Base-by-base conservation (phyloP, 2,329 filamentous ascomycete genomes). In the Alternaria infectoria region DNA sequence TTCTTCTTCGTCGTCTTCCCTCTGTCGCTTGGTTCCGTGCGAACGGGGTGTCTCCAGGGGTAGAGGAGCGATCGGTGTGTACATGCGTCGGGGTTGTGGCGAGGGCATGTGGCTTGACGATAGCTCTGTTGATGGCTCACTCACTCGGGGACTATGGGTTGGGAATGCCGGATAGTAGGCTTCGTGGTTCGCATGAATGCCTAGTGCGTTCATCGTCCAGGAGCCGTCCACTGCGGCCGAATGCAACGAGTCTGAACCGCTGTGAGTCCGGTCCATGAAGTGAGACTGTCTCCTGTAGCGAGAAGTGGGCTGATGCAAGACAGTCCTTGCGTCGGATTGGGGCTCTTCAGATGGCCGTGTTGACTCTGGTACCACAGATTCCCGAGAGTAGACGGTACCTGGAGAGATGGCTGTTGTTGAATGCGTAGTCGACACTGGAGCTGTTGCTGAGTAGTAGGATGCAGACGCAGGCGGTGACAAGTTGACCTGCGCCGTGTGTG, bases 41-140 rank as follows among this genome's bases (percentile, higher is more conserved):
- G 74, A 72, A n/a, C 74, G 71, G 26, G 74, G 71, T 6, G 69
- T 51, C 63, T 72, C 75, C 12, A 75, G 66, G 21, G 82, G 82
- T 46, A 82, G 80, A 26, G 83, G 82, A 7, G 82, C 81, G 46
- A 85, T 82, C 25, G 76, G 79, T 25, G 81, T 75, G 65, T 82
- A 84, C 47, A 79, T 72, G 51, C 80, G 76, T 60, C 80, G 77
- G 11, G 82, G 78, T 60, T 82, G 80, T 7, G 82, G 80, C 54
- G 72, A 69, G 43, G 64, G 62, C 32, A 79, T 67, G 45, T 79
- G 73, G 61, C 60, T 65, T 2, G 68, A 64, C 10, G 67, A 50
- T 21, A 68, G 66, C 44, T 76, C 75, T 67, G 74, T 74, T 59
- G 69, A 73, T 17, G 73, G 61, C 68, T 80, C 67, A 72, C 77